phyloP scores from a whole-genome alignment of 2,329 filamentous ascomycete genomes.

The Drechmeria coniospora region DNA sequence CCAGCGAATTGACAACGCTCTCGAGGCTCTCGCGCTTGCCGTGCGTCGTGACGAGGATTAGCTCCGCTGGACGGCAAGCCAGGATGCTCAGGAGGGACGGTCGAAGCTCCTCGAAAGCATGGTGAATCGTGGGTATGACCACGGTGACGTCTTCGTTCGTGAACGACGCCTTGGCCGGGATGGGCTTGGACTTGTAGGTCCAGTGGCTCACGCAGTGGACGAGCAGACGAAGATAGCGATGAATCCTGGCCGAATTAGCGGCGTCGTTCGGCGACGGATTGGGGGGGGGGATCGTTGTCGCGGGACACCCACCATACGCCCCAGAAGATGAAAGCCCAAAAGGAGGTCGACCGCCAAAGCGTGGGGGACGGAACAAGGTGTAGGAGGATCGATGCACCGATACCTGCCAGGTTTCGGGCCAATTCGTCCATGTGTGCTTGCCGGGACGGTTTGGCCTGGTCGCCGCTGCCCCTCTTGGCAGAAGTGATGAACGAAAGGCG shows the following conservation, averaged over 20 bases:
- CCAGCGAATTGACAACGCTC: slow-evolving; percentile 47
- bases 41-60: slow-evolving; percentile 79
- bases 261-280: too few species aligned
- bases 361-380: slow-evolving; percentile 11
- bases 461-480: too few species aligned
- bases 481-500: too few species aligned
- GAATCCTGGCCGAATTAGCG: slow-evolving; percentile 51
- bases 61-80: slow-evolving; percentile 49
- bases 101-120: slow-evolving; percentile 67
- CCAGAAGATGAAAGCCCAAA: slow-evolving; percentile 30
- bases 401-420: slow-evolving; percentile 4
- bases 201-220: slow-evolving; percentile 78
- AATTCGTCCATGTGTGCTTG: slow-evolving; percentile 2
- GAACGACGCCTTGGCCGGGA: slow-evolving; percentile 66
- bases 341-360: slow-evolving; percentile 27
- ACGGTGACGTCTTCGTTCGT: slow-evolving; percentile 79
- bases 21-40: slow-evolving; percentile 58
- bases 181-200: slow-evolving; percentile 71
- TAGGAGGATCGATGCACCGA: slow-evolving; percentile 3
- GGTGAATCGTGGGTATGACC: slow-evolving; percentile 84
- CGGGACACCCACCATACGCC: slow-evolving; percentile 30
- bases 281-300: too few species aligned
- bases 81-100: slow-evolving; percentile 68
- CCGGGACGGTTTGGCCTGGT: too few species aligned
- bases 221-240: slow-evolving; percentile 74